Conservation (phyloP, 306 rosid genomes). For the Aeschynomene evenia region DNA sequence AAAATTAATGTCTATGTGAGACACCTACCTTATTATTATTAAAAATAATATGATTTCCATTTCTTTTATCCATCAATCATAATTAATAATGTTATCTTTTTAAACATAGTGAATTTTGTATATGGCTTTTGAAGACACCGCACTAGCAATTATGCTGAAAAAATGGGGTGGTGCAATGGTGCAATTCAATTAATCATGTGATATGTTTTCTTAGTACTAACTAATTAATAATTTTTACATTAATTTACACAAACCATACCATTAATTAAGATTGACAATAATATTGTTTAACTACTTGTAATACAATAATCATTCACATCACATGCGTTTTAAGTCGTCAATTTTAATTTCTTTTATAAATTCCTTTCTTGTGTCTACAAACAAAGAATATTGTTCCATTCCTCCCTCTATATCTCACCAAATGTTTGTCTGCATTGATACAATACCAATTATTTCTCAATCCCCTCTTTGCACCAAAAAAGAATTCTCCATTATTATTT, state of each 20-base stretch:
- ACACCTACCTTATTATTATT: too few relatives aligned
- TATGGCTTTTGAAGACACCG: too few relatives aligned
- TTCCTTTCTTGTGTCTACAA: neutral
- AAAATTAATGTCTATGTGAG: too few relatives aligned
- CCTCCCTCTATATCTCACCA: constrained; percentile 23
- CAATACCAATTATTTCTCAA: neutral
- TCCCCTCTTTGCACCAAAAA: neutral
- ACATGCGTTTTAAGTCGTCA: neutral
- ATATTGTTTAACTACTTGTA: constrained; percentile 30
- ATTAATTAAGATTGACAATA: too few relatives aligned
- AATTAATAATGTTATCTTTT: too few relatives aligned
- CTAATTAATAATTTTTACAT: too few relatives aligned
- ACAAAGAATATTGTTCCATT: neutral
- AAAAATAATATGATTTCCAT: too few relatives aligned
- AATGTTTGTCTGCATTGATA: neutral
- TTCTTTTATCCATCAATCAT: too few relatives aligned
- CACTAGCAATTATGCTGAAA: too few relatives aligned
- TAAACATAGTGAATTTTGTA: too few relatives aligned
- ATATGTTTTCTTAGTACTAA: too few relatives aligned
- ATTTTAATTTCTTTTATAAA: neutral
- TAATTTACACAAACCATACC: neutral
- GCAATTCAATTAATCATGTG: neutral
- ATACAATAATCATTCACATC: neutral
- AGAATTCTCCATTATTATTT: neutral
- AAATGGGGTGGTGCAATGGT: too few relatives aligned